Conservation (phyloP, 306 rosid species). For the Pyrus bretschneideri region DNA sequence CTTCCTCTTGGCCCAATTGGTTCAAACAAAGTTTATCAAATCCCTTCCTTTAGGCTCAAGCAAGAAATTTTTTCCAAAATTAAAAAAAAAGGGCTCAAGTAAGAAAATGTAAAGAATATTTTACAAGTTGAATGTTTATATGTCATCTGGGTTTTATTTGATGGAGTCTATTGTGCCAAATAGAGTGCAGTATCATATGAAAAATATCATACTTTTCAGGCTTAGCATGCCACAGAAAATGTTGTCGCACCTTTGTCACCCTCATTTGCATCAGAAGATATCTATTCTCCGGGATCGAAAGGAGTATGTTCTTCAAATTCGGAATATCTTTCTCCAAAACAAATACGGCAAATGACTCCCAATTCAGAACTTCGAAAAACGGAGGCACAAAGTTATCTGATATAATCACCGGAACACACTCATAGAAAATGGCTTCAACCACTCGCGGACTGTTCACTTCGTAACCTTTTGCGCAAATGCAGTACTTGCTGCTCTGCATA, state of each 20-base stretch:
- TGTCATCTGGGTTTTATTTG: conserved; percentile 25
- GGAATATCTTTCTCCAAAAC: conserved; percentile 70
- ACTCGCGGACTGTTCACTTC: conserved; percentile 94
- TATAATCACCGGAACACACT: conserved; percentile 84
- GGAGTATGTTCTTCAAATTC: conserved; percentile 60
- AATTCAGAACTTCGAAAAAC: conserved; percentile 64
- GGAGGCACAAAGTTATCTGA: conserved; percentile 97
- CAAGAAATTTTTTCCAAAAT: too few species aligned
- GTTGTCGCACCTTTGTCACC: conserved; percentile 72
- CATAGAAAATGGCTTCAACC: conserved; percentile 73
- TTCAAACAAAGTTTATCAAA: too few species aligned
- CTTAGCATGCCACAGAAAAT: conserved; percentile 79
- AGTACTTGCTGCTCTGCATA: conserved; percentile 85
- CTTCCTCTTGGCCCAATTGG: background rate
- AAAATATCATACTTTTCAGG: conserved; percentile 83
- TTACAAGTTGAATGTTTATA: background rate
- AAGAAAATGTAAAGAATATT: too few species aligned
- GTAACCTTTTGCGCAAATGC: conserved; percentile 87
- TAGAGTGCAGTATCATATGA: conserved; percentile 86
- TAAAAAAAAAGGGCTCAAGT: too few species aligned
- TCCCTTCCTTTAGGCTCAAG: too few species aligned
- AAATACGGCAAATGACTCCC: conserved; percentile 90
- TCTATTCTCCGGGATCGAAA: conserved; percentile 58
- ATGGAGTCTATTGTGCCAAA: conserved; percentile 72
- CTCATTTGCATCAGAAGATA: conserved; percentile 70